Evolutionary conservation across 768 basidiomycete genomes (phyloP).

Genomic region (Boletus fagicola): DNA sequence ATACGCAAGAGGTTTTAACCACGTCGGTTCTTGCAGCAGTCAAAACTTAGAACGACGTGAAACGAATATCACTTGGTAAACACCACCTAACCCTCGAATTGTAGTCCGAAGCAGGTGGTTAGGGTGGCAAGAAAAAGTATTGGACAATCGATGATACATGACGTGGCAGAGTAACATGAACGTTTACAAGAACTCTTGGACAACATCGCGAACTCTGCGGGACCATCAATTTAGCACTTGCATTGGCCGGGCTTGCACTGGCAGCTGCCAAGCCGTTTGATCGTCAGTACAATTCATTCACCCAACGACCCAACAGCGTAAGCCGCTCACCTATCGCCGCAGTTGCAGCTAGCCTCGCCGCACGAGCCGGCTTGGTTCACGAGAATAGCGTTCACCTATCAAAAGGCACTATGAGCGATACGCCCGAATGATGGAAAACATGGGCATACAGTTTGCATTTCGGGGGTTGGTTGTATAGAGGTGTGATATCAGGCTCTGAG

Average conservation of each 20-base stretch:
- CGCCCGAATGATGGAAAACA: not conserved
- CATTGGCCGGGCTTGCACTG: slow-evolving; percentile 14
- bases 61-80: not conserved
- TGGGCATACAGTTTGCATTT: slow-evolving; percentile 19
- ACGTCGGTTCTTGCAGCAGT: not conserved
- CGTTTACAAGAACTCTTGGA: not conserved
- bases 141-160: not conserved
- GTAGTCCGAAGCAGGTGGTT: not conserved
- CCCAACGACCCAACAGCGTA: not conserved
- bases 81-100: not conserved
- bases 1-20: not conserved
- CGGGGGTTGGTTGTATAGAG: not conserved
- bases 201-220: not conserved
- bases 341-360: slow-evolving; percentile 3
- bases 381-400: slow-evolving; percentile 10
- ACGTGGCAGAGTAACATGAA: not conserved
- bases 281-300: not conserved
- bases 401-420: not conserved
- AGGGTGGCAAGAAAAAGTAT: not conserved
- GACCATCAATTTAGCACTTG: slow-evolving; percentile 8
- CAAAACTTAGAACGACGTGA: not conserved
- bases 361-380: slow-evolving; percentile 19
- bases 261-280: slow-evolving; percentile 7
- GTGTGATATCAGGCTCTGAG: not conserved
- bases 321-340: slow-evolving; percentile 10